Conservation (phyloP, 345 rosid species). For the Passiflora organensis region DNA sequence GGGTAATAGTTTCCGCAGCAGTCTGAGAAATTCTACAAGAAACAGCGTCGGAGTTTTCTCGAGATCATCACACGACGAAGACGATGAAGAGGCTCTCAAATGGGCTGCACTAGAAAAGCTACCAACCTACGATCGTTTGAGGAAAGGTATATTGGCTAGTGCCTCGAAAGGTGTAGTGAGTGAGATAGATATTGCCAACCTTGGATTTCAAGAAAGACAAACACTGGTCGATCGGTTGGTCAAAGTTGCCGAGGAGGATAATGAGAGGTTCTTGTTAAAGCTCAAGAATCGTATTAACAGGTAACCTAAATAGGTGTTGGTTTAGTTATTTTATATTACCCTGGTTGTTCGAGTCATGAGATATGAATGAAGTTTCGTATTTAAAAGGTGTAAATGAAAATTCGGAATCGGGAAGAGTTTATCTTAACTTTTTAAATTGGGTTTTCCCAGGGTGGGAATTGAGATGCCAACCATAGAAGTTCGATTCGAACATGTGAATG, state of each 20-base stretch:
- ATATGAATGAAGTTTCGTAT: too few relatives aligned
- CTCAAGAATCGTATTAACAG: constrained; percentile 31
- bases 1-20: neutral
- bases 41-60: constrained; percentile 2
- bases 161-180: constrained; percentile 1
- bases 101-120: constrained; percentile 17
- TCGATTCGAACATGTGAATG: too few relatives aligned
- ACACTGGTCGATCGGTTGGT: constrained; percentile 27
- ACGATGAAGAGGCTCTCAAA: constrained; percentile 15
- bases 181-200: constrained; percentile 9
- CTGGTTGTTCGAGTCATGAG: too few relatives aligned
- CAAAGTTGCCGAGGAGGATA: constrained; percentile 37
- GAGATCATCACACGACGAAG: constrained; percentile 7
- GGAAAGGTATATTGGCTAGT: constrained; percentile 13
- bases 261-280: constrained; percentile 32
- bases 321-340: too few relatives aligned
- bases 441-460: too few relatives aligned
- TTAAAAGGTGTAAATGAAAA: too few relatives aligned
- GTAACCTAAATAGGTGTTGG: neutral
- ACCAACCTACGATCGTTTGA: constrained; percentile 17
- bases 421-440: too few relatives aligned
- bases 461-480: too few relatives aligned
- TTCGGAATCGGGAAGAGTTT: too few relatives aligned
- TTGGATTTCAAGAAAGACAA: constrained; percentile 29
- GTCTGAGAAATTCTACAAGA: neutral